Percentiles rank a stretch among this genome's conserved stretches.
phyloP scores from a whole-genome alignment of 768 basidiomycete species.

The Xerocomellus chrysenteron region DNA sequence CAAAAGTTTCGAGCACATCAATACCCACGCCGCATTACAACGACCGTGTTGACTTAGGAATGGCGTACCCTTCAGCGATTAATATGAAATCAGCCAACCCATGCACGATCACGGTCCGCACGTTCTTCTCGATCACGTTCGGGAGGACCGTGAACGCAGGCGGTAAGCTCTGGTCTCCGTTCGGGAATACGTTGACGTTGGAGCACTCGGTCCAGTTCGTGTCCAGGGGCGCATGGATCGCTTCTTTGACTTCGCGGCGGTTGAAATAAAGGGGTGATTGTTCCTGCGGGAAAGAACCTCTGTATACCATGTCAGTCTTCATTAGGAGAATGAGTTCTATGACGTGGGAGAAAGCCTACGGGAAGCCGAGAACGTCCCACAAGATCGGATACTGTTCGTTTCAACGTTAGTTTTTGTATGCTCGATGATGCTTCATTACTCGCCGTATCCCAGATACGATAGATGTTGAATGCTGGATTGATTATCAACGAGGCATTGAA shows the following conservation, averaged over 20 bases:
- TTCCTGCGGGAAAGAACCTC: slow-evolving; percentile 53
- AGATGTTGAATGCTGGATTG: slow-evolving; percentile 78
- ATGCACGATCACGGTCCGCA: slow-evolving; percentile 66
- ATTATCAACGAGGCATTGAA: slow-evolving; percentile 57
- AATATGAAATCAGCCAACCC: slow-evolving; percentile 72
- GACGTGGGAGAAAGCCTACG: slow-evolving; percentile 39
- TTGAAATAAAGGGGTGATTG: slow-evolving; percentile 74
- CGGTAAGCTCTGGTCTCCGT: slow-evolving; percentile 60
- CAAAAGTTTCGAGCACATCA: neutral
- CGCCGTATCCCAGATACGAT: slow-evolving; percentile 71
- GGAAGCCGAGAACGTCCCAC: slow-evolving; percentile 84
- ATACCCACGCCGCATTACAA: slow-evolving; percentile 3
- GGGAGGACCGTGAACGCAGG: slow-evolving; percentile 66
- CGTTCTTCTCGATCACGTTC: slow-evolving; percentile 73
- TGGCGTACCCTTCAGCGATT: slow-evolving; percentile 66
- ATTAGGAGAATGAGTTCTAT: neutral
- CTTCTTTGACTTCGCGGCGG: slow-evolving; percentile 57
- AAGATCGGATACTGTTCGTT: slow-evolving; percentile 51
- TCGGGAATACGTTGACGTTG: slow-evolving; percentile 55
- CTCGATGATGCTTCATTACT: slow-evolving; percentile 6
- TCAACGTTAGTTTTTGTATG: neutral
- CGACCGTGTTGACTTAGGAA: neutral
- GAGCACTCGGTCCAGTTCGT: slow-evolving; percentile 67
- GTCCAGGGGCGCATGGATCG: slow-evolving; percentile 66
- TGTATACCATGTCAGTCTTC: slow-evolving; percentile 20